Evolutionary conservation across 805 yeast genomes (phyloP).

Genomic region (Pichia nakasei): DNA sequence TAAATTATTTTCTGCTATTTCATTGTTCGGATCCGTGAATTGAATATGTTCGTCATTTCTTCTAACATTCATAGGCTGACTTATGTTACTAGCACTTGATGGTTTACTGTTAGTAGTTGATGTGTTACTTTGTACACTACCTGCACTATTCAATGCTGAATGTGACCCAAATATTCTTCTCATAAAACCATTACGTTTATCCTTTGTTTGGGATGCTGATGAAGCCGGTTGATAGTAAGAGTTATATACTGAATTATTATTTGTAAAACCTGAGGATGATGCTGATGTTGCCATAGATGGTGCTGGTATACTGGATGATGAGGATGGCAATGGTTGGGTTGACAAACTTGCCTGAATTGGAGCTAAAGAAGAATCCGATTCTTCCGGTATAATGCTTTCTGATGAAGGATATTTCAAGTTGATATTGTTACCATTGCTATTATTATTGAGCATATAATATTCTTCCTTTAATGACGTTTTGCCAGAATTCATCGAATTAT

Average conservation of each 20-base stretch:
- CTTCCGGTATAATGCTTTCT: neutral
- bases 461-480: conserved; percentile 10
- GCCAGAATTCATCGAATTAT: conserved; percentile 1
- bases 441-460: neutral
- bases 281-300: neutral
- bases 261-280: neutral
- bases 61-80: conserved; percentile 26
- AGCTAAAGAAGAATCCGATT: neutral
- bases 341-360: neutral
- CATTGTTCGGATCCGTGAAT: neutral
- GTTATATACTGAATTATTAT: neutral
- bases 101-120: conserved; percentile 4
- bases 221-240: conserved; percentile 1
- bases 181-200: conserved; percentile 21
- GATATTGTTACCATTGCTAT: neutral
- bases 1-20: neutral
- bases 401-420: neutral
- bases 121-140: neutral
- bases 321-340: neutral
- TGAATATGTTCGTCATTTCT: conserved; percentile 25
- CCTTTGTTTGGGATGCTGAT: conserved; percentile 1
- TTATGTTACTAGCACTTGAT: conserved; percentile 19
- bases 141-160: conserved; percentile 4
- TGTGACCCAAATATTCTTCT: conserved; percentile 23
- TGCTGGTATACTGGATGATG: neutral